phyloP scores from a whole-genome alignment of 352 stramenopile genomes.

The Phytophthora sp. region DNA sequence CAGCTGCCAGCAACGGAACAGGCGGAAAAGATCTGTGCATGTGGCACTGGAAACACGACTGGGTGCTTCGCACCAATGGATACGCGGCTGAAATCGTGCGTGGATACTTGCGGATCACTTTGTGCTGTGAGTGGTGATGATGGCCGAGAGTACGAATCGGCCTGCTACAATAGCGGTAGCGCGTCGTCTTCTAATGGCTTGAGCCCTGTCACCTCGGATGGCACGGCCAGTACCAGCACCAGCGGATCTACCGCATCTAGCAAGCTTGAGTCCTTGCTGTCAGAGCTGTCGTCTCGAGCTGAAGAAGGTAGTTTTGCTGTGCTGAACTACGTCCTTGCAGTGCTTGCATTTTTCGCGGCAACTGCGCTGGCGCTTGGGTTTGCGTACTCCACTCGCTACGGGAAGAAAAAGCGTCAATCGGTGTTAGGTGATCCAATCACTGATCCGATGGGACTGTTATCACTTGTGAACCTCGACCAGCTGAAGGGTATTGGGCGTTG shows the following conservation, averaged over 20 bases:
- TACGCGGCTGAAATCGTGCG: constrained; percentile 50
- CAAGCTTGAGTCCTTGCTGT: constrained; percentile 49
- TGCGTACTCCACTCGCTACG: constrained; percentile 45
- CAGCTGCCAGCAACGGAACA: constrained; percentile 41
- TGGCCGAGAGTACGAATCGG: constrained; percentile 39
- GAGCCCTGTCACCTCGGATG: constrained; percentile 8
- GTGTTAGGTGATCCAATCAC: constrained; percentile 23
- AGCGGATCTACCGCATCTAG: background rate
- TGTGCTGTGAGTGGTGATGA: constrained; percentile 48
- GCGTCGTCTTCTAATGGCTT: constrained; percentile 12
- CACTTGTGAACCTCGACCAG: constrained; percentile 28
- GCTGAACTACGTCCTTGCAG: constrained; percentile 63
- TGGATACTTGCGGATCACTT: constrained; percentile 66
- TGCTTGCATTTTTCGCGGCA: constrained; percentile 50
- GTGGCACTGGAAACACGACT: constrained; percentile 32
- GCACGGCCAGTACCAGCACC: background rate
- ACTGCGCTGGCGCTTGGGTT: constrained; percentile 51
- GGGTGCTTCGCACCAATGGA: constrained; percentile 64
- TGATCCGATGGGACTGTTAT: constrained; percentile 16
- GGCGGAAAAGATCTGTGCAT: constrained; percentile 58
- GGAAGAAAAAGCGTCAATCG: constrained; percentile 38
- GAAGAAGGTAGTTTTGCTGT: constrained; percentile 41
- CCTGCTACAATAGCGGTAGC: constrained; percentile 42
- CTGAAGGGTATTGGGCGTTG: constrained; percentile 37
- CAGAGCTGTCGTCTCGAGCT: constrained; percentile 49